Base-by-base conservation (phyloP, 768 basidiomycete genomes). In the Podaxis rugospora region DNA sequence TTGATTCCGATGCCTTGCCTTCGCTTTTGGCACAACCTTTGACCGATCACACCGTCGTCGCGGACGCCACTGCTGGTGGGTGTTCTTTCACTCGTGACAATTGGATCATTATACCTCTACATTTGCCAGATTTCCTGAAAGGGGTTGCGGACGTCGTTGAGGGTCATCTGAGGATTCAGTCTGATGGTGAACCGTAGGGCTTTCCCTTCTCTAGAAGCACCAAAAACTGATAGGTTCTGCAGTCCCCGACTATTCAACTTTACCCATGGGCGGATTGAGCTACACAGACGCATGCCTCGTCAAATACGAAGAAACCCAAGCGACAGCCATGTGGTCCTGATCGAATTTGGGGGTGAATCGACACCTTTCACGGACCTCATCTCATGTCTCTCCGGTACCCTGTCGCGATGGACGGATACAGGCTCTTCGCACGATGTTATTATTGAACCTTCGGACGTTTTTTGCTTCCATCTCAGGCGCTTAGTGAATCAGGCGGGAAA, bases 381-480 rank as follows among this genome's bases (percentile, higher is more conserved):
- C 23, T 79, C 83, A 7, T 81, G 83, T 50, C 76, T 86, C n/a
- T 70, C 80, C 6, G 66, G 74, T 10, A 76, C 72, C 36, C 67
- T 85, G 21, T 75, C 74, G 3, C 65, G 54, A 11, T 73, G 73
- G 64, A 60, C 70, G 14, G 69, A 74, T 5, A 65, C 67, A 9
- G 62, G 66, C 49, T 71, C 80, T 57, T 60, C 59, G 0, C 85
- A 84, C 66, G 81, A 84, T 27, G 81, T 87, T 28, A 90, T 90
- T 60, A 75, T 83, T 16, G 76, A 80, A 42, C 79, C 87, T 1
- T 87, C 89, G 6, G 83, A 87, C 35, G 76, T 90, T 35, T 77
- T 91, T 42, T 77, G 80, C 0, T 90, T 90, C 68, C 77, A 84
- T 32, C 68, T 81, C 32, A 71, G 61, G 25, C 68, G 71, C 27